A percentile compares a stretch with the other conserved stretches of the same genome.
These are phyloP conservation scores for Phragmites australis DNA, from an alignment of 176 grass and related monocot species.

Conservation along the genomic window DNA sequence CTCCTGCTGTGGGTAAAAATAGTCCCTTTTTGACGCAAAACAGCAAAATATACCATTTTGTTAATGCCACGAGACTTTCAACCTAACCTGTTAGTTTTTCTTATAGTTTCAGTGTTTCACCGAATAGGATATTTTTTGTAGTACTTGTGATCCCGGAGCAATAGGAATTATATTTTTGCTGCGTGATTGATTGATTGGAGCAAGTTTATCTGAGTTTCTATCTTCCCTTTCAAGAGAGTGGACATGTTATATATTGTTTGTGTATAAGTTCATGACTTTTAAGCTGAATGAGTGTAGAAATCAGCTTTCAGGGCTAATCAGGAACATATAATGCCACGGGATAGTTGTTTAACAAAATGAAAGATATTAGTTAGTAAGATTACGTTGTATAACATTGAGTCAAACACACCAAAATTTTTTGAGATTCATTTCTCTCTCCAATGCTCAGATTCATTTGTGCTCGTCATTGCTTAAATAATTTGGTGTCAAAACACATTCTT, in stretches of 20 bases:
- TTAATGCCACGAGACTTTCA: background rate
- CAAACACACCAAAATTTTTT: too few species aligned
- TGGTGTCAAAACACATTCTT: too few species aligned
- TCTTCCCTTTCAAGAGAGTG: slow-evolving; percentile 8
- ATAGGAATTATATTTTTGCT: slow-evolving; percentile 3
- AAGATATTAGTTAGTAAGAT: background rate
- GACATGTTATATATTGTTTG: background rate
- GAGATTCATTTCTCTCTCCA: too few species aligned
- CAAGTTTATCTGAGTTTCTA: slow-evolving; percentile 31
- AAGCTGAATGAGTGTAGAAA: slow-evolving; percentile 4
- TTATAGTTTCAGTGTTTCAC: background rate
- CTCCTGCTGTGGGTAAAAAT: background rate
- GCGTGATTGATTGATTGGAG: background rate
- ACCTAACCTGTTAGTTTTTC: background rate
- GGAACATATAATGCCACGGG: background rate
- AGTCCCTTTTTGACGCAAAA: too few species aligned
- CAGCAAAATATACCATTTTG: background rate
- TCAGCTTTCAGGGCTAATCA: background rate
- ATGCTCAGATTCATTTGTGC: too few species aligned
- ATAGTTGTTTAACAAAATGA: background rate
- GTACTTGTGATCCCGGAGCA: background rate
- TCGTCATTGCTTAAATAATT: too few species aligned
- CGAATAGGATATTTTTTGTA: slow-evolving; percentile 1
- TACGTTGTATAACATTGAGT: background rate
- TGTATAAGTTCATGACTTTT: slow-evolving; percentile 2